Base-by-base conservation (phyloP, 371 early-diverging fungal species). In the Apophysomyces elegans region DNA sequence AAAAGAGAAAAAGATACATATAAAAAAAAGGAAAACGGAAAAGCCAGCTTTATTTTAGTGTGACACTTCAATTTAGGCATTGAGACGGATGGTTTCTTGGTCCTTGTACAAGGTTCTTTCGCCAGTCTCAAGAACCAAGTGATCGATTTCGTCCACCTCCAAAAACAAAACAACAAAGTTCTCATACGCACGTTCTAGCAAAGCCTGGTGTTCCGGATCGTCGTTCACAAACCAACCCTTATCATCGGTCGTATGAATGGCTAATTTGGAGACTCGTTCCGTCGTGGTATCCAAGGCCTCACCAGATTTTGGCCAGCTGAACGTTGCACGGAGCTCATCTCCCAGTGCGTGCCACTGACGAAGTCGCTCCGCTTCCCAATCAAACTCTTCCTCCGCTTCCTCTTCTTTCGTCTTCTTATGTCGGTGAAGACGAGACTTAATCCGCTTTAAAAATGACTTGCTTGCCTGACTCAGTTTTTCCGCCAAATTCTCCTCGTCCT, bases 281-380 rank as follows among this genome's bases (percentile, higher is more conserved):
- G 56, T 7, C 14, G 56, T n/a, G 1, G 37, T 16, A 6, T 63
- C 65, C 37, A 37, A n/a, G 12, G 39, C 38, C 18, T 56, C 45
- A 35, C 32, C 21, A 0, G 57, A 50, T 16, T 13, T 8, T 41
- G 41, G 41, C 41, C 41, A 41, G 41, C 61, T 39, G 47, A 73
- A 73, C 3, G 69, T 66, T 7, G 76, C 74, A 5, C 79, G 75
- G 32, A 79, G 39, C 26, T 64, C 66, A 64, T 61, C 68, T 37
- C 61, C 64, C 65, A 73, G 62, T 7, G 61, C 50, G 36, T 65
- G 45, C 68, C 71, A 79, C 18, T 71, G 68, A 39, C 69, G 69
- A 14, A 64, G 62, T 36, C 76, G 60, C 59, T 79, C 76, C 11
- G 67, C 66, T 58, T 79, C 70, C 79, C 79, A 79, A 57, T 65